Conservation (phyloP, 2,329 filamentous ascomycete genomes). For the Penicillium sp. region DNA sequence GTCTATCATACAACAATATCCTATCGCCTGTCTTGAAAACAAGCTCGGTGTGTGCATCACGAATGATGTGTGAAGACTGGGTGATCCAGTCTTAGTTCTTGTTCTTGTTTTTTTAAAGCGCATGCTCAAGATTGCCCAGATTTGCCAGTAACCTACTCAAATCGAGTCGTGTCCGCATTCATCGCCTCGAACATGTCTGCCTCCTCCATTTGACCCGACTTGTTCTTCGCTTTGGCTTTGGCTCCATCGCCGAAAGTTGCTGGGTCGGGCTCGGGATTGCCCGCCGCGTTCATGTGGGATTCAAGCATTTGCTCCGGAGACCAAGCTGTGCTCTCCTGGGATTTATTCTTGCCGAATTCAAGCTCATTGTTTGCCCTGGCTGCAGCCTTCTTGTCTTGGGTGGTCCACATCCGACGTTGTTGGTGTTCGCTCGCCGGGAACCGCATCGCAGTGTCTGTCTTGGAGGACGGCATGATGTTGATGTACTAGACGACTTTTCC, state of each 20-base stretch:
- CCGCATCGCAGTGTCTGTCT: slow-evolving; percentile 22
- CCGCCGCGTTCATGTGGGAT: slow-evolving; percentile 27
- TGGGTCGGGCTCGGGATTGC: slow-evolving; percentile 29
- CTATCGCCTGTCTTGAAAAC: too few relatives aligned
- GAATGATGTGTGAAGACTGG: too few relatives aligned
- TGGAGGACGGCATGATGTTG: slow-evolving; percentile 26
- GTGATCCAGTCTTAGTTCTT: too few relatives aligned
- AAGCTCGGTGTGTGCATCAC: too few relatives aligned
- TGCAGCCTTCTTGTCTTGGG: slow-evolving; percentile 20
- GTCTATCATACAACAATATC: too few relatives aligned
- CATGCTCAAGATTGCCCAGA: too few relatives aligned
- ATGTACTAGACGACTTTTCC: neutral
- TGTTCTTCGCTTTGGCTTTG: slow-evolving; percentile 12
- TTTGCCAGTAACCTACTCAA: slow-evolving; percentile 16
- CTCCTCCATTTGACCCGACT: slow-evolving; percentile 16
- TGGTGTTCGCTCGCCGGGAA: slow-evolving; percentile 18
- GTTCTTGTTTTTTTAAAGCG: too few relatives aligned
- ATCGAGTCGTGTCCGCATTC: slow-evolving; percentile 25
- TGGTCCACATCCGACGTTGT: slow-evolving; percentile 18
- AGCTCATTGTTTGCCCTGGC: slow-evolving; percentile 10
- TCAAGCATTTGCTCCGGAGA: slow-evolving; percentile 26
- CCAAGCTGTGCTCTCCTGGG: slow-evolving; percentile 15
- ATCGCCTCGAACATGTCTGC: slow-evolving; percentile 28
- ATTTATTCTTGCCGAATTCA: slow-evolving; percentile 4
- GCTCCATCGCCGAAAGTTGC: slow-evolving; percentile 18